These are phyloP conservation scores for Fusarium miscanthi DNA, from an alignment of 2,329 filamentous ascomycete genomes.

Conservation along the genomic window DNA sequence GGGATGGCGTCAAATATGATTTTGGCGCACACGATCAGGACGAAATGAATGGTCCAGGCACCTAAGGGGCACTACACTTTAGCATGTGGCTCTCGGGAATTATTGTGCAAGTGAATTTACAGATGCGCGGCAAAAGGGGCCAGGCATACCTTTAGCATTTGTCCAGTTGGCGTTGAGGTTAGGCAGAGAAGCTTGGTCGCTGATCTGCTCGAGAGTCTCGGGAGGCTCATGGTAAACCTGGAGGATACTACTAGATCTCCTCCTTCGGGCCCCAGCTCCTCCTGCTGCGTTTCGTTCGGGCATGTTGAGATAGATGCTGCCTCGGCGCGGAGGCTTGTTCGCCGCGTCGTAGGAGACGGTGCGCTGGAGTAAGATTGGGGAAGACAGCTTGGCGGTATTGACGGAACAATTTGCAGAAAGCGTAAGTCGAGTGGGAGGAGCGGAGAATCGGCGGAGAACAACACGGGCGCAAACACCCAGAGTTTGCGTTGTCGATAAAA, in stretches of 20 bases:
- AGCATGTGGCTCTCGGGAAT: constrained; percentile 25
- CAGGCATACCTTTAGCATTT: constrained; percentile 88
- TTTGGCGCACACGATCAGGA: constrained; percentile 91
- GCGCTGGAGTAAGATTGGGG: constrained; percentile 85
- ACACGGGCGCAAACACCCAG: constrained; percentile 14
- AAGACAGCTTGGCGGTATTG: constrained; percentile 97
- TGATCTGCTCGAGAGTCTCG: constrained; percentile 97
- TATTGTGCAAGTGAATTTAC: neutral
- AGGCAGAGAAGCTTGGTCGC: constrained; percentile 92
- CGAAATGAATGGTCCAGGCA: constrained; percentile 97
- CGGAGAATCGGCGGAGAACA: constrained; percentile 21
- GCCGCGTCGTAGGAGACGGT: constrained; percentile 92
- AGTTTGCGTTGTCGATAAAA: constrained; percentile 21
- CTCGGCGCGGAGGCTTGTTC: constrained; percentile 74
- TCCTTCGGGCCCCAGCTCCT: constrained; percentile 74
- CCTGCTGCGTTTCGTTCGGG: constrained; percentile 59
- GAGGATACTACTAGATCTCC: constrained; percentile 94
- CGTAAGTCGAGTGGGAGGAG: constrained; percentile 19
- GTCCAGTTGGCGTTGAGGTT: constrained; percentile 99
- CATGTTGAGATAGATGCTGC: constrained; percentile 70
- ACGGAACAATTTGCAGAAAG: constrained; percentile 41
- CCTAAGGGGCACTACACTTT: constrained; percentile 63
- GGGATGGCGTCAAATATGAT: constrained; percentile 98
- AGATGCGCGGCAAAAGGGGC: constrained; percentile 11
- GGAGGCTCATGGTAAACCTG: constrained; percentile 95